phyloP scores from a whole-genome alignment of 75 land plant species.

The Sequoia sempervirens region DNA sequence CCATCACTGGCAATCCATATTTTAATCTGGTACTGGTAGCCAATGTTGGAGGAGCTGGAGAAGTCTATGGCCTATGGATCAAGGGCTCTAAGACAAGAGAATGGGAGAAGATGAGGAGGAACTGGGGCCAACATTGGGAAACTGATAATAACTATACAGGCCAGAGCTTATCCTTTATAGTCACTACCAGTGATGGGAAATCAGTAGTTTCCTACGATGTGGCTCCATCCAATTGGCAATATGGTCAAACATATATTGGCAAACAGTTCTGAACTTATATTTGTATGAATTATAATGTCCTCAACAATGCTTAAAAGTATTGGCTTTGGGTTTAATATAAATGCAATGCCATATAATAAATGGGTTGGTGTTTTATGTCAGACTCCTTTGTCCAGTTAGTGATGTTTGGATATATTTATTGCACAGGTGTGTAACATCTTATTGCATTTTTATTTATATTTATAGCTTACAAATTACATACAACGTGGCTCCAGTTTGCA shows the following conservation, averaged over 20 bases:
- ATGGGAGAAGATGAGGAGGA: conserved; percentile 39
- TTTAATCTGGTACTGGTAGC: conserved; percentile 54
- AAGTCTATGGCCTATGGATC: conserved; percentile 27
- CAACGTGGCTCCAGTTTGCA: no score
- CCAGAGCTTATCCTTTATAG: conserved; percentile 39
- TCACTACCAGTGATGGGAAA: conserved; percentile 34
- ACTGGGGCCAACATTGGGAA: conserved; percentile 70
- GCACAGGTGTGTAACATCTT: no score
- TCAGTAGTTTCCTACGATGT: conserved; percentile 20
- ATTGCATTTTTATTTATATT: no score
- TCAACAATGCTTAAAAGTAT: neutral
- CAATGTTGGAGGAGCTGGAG: conserved; percentile 59
- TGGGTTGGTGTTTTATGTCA: neutral
- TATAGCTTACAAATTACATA: no score
- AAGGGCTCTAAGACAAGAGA: conserved; percentile 16
- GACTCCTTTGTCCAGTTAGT: neutral
- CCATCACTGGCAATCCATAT: conserved; percentile 39
- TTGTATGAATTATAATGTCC: neutral
- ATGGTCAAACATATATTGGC: conserved; percentile 37
- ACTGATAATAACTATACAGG: conserved; percentile 8
- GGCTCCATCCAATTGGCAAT: conserved; percentile 33
- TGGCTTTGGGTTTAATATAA: neutral
- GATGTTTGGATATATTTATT: no score
- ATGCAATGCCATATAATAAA: neutral
- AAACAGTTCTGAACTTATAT: conserved; percentile 24